Base-by-base conservation (phyloP, 192 early-diverging fungal species). In the Linnemannia hyalina region DNA sequence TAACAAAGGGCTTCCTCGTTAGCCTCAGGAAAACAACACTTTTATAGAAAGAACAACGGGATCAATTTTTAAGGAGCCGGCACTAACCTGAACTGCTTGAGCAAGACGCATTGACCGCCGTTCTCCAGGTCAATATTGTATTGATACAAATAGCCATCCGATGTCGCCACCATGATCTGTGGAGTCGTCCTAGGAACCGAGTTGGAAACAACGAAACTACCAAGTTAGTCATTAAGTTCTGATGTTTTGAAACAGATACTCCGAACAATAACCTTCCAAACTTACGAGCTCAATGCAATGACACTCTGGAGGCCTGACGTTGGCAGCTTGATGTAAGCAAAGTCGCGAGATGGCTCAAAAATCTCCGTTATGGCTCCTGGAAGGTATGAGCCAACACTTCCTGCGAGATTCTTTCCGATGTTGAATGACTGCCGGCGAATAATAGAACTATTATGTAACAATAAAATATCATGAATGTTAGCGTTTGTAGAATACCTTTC, bases 331-430 rank as follows among this genome's bases (percentile, higher is more conserved):
- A 97, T 92, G 75, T 95, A 96, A 11, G 97, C 97, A 90, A 98
- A 99, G 87, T 99, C 97, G 13, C 99, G 91, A 68, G 95, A 90
- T 7, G 98, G 98, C 88, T 99, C 98, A 95, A 95, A 98, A 72
- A 99, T 97, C 75, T 98, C 97, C 6, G 97, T 97, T 1, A 97
- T 79, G 52, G 91, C 90, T 78, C 96, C 95, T 9, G 98, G 98
- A 60, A 99, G 91, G 79, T 97, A 94, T 74, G 95, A 96, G 36
- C 95, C 94, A 16, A 97, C 94, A 73, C 93, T 95, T 35, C 94
- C 95, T 22, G 97, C 94, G 65, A 96, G 70, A 78, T 93, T 94
- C 76, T 92, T 93, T 81, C 88, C 92, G 82, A 88, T 82, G 85
- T 88, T 90, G 81, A 91, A 89, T 68, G 93, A 95, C 78, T 81